Evolutionary conservation across 225 moss, liverwort and hornwort species (phyloP), one percentile per base, ranked within the genome.

Genomic region (Thuidium tamariscinum): DNA sequence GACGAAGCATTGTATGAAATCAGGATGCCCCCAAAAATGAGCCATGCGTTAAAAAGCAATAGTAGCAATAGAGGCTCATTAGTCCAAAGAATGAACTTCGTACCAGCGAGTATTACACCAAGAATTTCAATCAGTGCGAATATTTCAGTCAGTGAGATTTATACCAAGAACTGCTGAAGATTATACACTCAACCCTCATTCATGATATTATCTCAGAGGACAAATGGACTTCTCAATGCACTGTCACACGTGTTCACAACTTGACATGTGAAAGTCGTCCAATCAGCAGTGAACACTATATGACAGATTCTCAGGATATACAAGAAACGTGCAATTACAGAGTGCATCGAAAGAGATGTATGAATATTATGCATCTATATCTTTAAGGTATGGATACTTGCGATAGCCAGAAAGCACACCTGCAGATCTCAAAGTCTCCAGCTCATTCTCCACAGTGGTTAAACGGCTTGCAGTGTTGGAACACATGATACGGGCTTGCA

Each of bases 401-500:
- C n/a, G n/a, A 49, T 64, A 82, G 66, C 18, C 52, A 52, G 73
- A 73, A 63, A 86, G 60, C 55, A 62, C 25, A 86, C 86, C 88
- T 85, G 85, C 84, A 68, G 85, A 78, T 88, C 88, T 92, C 34
- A 91, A 66, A 46, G 49, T 57, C 74, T 90, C 92, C 23, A 98
- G 84, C 83, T 98, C 94, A 29, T 97, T 94, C 82, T 98, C 98
- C 25, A 91, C 94, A 30, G 86, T 73, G 11, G 95, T 94, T 18
- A 98, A 92, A 62, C 95, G 92, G 79, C 91, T 96, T 27, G 97
- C 96, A 34, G 98, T 98, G 86, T 91, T 96, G 27, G 95, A 94
- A 88, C 97, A 98, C 94, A 97, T 97, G 71, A 95, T 87, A n/a
- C 97, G 93, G n/a, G 97, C 93, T 17, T 86, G 89, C 79, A 95